Percentiles rank a stretch among this genome's conserved stretches.
Conservation (phyloP, 768 basidiomycete species). For the Hericium alpestre region DNA sequence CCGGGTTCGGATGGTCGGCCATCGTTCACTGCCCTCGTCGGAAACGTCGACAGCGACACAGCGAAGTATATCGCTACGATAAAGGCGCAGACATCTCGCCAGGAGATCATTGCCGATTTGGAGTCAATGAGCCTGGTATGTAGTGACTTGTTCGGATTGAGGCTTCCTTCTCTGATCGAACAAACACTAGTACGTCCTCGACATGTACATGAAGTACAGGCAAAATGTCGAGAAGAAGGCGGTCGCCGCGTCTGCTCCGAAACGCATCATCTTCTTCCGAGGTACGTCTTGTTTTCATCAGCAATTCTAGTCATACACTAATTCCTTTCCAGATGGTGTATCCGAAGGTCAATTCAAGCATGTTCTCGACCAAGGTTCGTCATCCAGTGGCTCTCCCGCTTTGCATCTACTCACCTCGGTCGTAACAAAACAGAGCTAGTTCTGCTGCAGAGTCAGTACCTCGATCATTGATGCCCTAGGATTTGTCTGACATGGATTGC, state of each 20-base stretch:
- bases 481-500: neutral
- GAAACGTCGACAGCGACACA: conserved; percentile 64
- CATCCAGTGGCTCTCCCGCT: neutral
- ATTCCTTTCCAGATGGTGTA: conserved; percentile 31
- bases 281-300: conserved; percentile 26
- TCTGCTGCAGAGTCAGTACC: conserved; percentile 39
- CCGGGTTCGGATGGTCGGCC: conserved; percentile 72
- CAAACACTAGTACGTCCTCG: conserved; percentile 36
- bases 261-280: conserved; percentile 67
- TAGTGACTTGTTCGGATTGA: neutral
- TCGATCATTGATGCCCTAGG: neutral
- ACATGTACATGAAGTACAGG: conserved; percentile 52
- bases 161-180: neutral
- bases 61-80: conserved; percentile 61
- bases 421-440: conserved; percentile 42
- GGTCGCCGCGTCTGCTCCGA: conserved; percentile 33
- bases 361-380: conserved; percentile 43
- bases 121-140: conserved; percentile 51
- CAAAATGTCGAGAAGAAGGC: conserved; percentile 39
- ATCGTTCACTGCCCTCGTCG: conserved; percentile 74
- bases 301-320: neutral
- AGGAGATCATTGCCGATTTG: conserved; percentile 71
- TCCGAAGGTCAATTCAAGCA: conserved; percentile 44
- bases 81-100: conserved; percentile 54
- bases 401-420: neutral